phyloP scores from a whole-genome alignment of 495 filamentous ascomycete species.

The Tuber aestivum region DNA sequence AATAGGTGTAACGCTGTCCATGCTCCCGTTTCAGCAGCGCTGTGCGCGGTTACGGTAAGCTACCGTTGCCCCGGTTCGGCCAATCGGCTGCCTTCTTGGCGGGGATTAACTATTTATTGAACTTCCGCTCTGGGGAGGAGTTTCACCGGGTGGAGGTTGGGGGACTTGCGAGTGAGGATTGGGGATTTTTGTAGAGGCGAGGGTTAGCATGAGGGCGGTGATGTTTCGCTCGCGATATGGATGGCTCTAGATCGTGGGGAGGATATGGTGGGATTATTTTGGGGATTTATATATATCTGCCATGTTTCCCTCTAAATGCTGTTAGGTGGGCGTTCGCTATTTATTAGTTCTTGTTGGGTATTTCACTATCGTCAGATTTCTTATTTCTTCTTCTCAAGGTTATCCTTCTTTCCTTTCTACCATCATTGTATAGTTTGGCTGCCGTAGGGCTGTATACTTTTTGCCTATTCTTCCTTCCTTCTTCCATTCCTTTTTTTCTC shows the following conservation, averaged over 20 bases:
- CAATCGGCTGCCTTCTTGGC: neutral
- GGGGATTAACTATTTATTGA: neutral
- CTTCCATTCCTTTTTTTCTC: slow-evolving; percentile 1
- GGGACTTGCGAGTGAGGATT: neutral
- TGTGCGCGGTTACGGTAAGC: too few species aligned
- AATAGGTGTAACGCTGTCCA: neutral
- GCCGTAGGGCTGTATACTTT: neutral
- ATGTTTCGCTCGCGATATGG: neutral
- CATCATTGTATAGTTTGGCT: slow-evolving; percentile 6
- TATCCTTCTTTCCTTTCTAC: neutral
- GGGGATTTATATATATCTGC: slow-evolving; percentile 18
- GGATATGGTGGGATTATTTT: neutral
- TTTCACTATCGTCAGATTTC: neutral
- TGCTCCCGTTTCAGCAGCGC: neutral
- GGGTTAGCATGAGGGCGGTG: neutral
- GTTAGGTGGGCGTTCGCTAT: too few species aligned
- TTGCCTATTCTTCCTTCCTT: slow-evolving; percentile 4
- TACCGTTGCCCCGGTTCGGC: neutral
- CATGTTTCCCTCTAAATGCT: neutral
- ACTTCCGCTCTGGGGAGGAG: neutral
- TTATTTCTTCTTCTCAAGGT: neutral
- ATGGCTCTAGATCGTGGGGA: neutral
- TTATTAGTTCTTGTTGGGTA: neutral
- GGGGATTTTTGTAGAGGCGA: neutral
- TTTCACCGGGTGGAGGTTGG: slow-evolving; percentile 1